A percentile compares a stretch with the other conserved stretches of the same genome.
Conservation (phyloP, 164 flowering plant species). For the grape (Vitis vinifera) region DNA sequence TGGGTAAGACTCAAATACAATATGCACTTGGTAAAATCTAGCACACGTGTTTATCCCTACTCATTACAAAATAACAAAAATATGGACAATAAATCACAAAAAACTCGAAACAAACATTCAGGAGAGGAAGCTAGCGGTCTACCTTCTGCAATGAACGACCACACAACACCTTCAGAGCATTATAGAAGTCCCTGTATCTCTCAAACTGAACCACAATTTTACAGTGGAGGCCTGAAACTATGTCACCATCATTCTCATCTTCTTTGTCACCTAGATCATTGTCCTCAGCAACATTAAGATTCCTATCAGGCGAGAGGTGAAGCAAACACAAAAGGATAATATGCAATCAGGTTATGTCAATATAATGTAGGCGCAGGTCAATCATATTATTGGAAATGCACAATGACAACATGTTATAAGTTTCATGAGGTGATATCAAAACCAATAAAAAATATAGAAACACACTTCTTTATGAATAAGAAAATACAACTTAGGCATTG, state of each 20-base stretch:
- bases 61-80: too few relatives aligned
- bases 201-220: slow-evolving; percentile 84
- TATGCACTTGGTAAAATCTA: too few relatives aligned
- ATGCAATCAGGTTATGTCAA: slow-evolving; percentile 7
- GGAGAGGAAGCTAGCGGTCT: not conserved
- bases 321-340: slow-evolving; percentile 1
- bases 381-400: not conserved
- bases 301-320: slow-evolving; percentile 46
- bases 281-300: slow-evolving; percentile 81
- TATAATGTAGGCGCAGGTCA: not conserved
- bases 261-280: slow-evolving; percentile 61
- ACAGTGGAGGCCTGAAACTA: slow-evolving; percentile 83
- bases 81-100: too few relatives aligned
- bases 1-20: too few relatives aligned
- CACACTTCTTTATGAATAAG: not conserved
- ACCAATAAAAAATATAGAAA: not conserved
- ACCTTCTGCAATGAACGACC: slow-evolving; percentile 95
- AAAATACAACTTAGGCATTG: too few relatives aligned
- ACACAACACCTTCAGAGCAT: slow-evolving; percentile 69
- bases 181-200: slow-evolving; percentile 60
- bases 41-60: too few relatives aligned
- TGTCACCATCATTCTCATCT: slow-evolving; percentile 41
- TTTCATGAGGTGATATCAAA: not conserved
- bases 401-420: not conserved
- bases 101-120: not conserved